A percentile compares a stretch with the other conserved stretches of the same genome.
phyloP scores from a whole-genome alignment of 106 monocot genomes.

The Acanthochlamys bracteata region DNA sequence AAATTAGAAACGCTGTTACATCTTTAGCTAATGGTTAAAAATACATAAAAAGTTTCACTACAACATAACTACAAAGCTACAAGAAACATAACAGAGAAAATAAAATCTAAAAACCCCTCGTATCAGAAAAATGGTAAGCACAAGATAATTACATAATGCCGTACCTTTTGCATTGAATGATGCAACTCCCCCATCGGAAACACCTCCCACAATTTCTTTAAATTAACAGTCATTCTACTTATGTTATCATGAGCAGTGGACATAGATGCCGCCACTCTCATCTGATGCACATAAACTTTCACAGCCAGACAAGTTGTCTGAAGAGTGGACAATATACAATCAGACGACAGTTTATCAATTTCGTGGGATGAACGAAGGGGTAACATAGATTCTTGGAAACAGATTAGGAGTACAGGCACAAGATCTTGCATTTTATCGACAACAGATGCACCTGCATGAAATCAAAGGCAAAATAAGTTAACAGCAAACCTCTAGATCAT shows the following conservation, averaged over 20 bases:
- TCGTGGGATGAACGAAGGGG: slow-evolving; percentile 17
- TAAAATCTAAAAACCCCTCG: too few relatives aligned
- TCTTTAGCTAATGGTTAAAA: too few relatives aligned
- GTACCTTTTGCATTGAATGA: slow-evolving; percentile 41
- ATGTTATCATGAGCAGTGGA: slow-evolving; percentile 9
- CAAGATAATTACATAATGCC: slow-evolving; percentile 1
- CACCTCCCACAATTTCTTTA: slow-evolving; percentile 54
- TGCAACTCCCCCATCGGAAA: slow-evolving; percentile 48
- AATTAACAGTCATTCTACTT: slow-evolving; percentile 14
- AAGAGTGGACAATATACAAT: slow-evolving; percentile 46
- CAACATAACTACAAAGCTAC: too few relatives aligned
- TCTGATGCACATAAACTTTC: slow-evolving; percentile 21
- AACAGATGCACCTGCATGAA: slow-evolving; percentile 24
- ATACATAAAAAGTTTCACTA: too few relatives aligned
- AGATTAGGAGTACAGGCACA: slow-evolving; percentile 53
- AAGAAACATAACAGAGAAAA: too few relatives aligned
- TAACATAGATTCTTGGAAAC: slow-evolving; percentile 56
- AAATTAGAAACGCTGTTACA: too few relatives aligned
- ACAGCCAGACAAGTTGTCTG: slow-evolving; percentile 52
- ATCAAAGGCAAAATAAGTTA: slow-evolving; percentile 1
- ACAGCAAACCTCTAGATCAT: too few relatives aligned
- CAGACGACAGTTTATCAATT: slow-evolving; percentile 44
- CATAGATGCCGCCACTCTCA: slow-evolving; percentile 10
- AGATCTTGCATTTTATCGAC: slow-evolving; percentile 59
- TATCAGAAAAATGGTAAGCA: too few relatives aligned